Conservation (phyloP, 208 protist genomes). For the Leishmania martiniquensis region DNA sequence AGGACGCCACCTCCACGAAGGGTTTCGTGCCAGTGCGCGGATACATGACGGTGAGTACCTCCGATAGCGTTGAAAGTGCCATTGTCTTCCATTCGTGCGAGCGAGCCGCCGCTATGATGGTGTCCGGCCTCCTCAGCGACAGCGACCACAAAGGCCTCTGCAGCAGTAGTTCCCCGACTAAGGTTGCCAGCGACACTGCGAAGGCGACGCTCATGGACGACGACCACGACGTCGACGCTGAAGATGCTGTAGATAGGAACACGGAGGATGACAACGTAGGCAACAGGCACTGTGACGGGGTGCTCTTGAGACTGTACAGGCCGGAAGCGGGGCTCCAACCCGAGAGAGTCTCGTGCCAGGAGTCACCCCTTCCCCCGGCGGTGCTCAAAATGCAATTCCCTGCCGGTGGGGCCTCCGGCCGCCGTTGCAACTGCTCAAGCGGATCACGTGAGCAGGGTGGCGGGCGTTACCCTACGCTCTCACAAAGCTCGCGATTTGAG, state of each 20-base stretch:
- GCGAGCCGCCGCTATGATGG: neutral
- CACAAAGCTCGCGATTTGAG: slow-evolving; percentile 17
- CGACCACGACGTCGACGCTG: neutral
- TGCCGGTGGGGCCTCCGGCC: neutral
- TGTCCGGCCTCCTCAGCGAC: neutral
- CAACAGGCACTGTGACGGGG: neutral
- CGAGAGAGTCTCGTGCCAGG: neutral
- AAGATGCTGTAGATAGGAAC: neutral
- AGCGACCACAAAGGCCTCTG: neutral
- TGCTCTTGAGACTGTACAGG: slow-evolving; percentile 1
- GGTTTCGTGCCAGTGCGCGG: neutral
- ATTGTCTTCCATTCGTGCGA: neutral
- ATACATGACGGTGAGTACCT: neutral
- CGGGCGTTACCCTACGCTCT: slow-evolving; percentile 8
- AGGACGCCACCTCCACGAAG: neutral
- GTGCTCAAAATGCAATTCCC: neutral
- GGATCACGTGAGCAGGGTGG: slow-evolving; percentile 3
- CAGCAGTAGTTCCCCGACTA: neutral
- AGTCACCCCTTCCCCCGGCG: slow-evolving; percentile 1
- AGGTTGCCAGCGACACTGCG: neutral
- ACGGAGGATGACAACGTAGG: neutral
- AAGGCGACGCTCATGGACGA: neutral
- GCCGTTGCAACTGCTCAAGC: too few species aligned
- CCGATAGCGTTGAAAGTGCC: neutral
- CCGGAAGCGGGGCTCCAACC: neutral